Conservation (phyloP, 306 rosid genomes). For the Rubus idaeus region DNA sequence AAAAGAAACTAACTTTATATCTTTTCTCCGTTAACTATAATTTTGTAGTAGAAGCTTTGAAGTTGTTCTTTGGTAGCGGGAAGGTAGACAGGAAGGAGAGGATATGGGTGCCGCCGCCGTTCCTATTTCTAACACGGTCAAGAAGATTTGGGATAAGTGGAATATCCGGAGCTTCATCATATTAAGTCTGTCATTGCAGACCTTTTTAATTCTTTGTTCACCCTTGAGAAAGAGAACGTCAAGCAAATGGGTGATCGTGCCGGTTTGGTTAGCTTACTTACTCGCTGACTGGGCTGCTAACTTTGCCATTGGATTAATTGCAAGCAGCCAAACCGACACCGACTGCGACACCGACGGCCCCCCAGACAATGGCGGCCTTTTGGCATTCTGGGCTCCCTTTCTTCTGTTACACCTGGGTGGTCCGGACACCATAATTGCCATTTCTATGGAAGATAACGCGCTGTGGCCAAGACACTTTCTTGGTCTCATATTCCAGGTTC, state of each 20-base stretch:
- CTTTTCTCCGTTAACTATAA: too few relatives aligned
- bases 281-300: constrained; percentile 43
- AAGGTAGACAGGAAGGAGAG: background rate
- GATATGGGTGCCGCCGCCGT: background rate
- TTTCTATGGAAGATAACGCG: background rate
- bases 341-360: background rate
- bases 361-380: background rate
- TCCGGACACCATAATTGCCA: background rate
- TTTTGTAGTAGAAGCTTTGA: too few relatives aligned
- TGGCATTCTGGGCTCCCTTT: constrained; percentile 48
- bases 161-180: constrained; percentile 25
- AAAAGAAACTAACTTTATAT: too few relatives aligned
- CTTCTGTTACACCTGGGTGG: constrained; percentile 12
- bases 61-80: too few relatives aligned
- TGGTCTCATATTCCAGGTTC: background rate
- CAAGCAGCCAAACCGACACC: constrained; percentile 14
- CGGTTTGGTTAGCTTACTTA: constrained; percentile 34
- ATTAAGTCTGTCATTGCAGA: constrained; percentile 31
- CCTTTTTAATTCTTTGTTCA: constrained; percentile 25
- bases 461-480: background rate
- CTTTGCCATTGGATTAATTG: constrained; percentile 31
- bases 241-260: background rate
- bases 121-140: background rate
- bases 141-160: constrained; percentile 31
- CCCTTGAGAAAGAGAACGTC: constrained; percentile 29